Evolutionary conservation across 768 basidiomycete genomes (phyloP), one percentile per base, ranked within the genome.

Genomic region (Russula sp.): DNA sequence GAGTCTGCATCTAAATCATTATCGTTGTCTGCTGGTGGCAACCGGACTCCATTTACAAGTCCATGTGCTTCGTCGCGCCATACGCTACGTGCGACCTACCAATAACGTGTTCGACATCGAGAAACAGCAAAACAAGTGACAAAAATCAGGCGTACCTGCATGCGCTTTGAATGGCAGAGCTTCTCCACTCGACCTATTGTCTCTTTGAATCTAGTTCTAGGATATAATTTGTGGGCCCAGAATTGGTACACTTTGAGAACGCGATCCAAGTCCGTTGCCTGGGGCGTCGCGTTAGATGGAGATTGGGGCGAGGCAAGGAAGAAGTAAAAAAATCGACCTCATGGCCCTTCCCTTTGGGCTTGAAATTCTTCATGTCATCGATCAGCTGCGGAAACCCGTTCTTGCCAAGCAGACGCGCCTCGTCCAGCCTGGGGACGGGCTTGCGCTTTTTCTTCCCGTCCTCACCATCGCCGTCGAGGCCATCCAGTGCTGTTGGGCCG

Each of bases 201-300:
- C 69, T 97, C 94, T 48, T 79, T 79, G 72, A 98, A 97, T 43
- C 87, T 85, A 5, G 83, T 86, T 69, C 88, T 92, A 5, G 97
- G 97, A 70, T 88, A 95, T 78, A 99, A 79, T 68, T 81, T 83
- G 75, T 98, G 97, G 4, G 93, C 82, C 97, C 97, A 99, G 68
- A 93, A 89, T 69, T 94, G 93, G 71, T 98, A 98, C 39, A 89
- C 76, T 64, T 86, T 83, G 58, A 98, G 76, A 14, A 98, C 75
- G 42, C 88, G 79, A 65, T 83, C 83, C 42, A 99, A 80, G 73
- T 99, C 95, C 54, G 81, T 73, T n/a, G 78, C 78, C 95, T 98
- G 47, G 58, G 2, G 8, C 16, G 8, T n/a, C 61, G 47, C 32
- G 55, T 58, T 41, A 54, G 9, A 38, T 25, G 39, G 35, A 56